Evolutionary conservation across 192 early-diverging fungal genomes (phyloP).

Genomic region (Coemansia sp.): DNA sequence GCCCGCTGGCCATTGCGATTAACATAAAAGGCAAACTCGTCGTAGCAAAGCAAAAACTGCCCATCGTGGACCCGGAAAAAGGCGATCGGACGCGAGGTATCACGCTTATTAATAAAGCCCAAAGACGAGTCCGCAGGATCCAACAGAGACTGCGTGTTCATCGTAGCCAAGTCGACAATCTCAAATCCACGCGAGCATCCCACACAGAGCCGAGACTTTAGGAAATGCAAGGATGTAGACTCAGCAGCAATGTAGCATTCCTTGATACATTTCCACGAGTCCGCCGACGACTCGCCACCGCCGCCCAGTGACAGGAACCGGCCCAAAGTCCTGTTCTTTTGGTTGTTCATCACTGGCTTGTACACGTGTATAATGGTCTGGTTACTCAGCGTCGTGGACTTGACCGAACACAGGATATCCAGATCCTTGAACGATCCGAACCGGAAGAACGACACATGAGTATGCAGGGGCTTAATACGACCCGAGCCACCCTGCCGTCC

Average conservation of each 20-base stretch:
- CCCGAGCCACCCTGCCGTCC: constrained; percentile 19
- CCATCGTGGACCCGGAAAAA: constrained; percentile 80
- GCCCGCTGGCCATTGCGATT: constrained; percentile 92
- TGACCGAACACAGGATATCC: constrained; percentile 70
- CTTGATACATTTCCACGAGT: constrained; percentile 64
- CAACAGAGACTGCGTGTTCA: constrained; percentile 85
- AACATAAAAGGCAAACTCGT: constrained; percentile 93
- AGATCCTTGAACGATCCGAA: constrained; percentile 65
- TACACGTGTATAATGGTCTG: constrained; percentile 74
- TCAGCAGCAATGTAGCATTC: constrained; percentile 95
- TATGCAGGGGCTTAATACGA: constrained; percentile 61
- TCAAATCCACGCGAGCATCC: constrained; percentile 94
- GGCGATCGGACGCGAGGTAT: constrained; percentile 78
- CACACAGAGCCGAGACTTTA: constrained; percentile 85
- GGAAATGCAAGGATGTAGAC: constrained; percentile 82
- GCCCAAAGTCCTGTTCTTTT: constrained; percentile 56
- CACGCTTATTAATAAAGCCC: constrained; percentile 78
- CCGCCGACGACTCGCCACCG: constrained; percentile 33
- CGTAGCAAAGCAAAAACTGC: constrained; percentile 90
- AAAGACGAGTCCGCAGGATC: constrained; percentile 82
- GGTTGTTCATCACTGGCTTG: constrained; percentile 66
- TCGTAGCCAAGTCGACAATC: constrained; percentile 83
- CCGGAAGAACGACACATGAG: constrained; percentile 75
- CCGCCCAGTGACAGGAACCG: constrained; percentile 48
- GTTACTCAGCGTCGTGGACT: constrained; percentile 73